phyloP scores from a whole-genome alignment of 345 rosid genomes.

The Dipteronia dyeriana region DNA sequence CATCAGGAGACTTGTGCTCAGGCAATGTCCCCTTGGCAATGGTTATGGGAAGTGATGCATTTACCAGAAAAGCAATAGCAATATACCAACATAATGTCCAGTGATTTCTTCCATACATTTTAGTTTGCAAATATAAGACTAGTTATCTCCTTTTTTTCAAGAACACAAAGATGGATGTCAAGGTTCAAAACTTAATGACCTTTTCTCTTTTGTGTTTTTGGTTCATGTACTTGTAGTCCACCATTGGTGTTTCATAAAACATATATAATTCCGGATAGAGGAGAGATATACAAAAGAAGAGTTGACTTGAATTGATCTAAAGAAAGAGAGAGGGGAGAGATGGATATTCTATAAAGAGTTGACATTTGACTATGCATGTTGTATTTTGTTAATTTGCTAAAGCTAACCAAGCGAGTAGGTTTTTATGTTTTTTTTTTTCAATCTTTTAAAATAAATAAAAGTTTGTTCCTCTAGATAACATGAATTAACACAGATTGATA shows the following conservation, averaged over 20 bases:
- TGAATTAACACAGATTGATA: too few relatives aligned
- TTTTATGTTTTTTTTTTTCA: too few relatives aligned
- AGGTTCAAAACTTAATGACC: not conserved
- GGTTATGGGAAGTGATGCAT: conserved; percentile 59
- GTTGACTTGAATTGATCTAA: not conserved
- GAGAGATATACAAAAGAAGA: not conserved
- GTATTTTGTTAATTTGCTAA: too few relatives aligned
- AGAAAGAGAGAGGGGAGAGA: too few relatives aligned
- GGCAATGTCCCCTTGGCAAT: conserved; percentile 62
- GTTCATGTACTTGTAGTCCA: not conserved
- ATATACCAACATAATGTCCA: conserved; percentile 38
- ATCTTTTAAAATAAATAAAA: too few relatives aligned
- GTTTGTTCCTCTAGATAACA: too few relatives aligned
- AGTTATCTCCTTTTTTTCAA: not conserved
- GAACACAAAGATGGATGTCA: not conserved
- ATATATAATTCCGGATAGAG: not conserved
- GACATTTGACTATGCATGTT: not conserved
- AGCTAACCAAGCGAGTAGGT: too few relatives aligned
- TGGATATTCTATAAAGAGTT: too few relatives aligned
- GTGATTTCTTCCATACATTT: not conserved
- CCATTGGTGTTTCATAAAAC: not conserved
- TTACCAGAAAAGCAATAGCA: conserved; percentile 46
- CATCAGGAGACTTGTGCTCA: conserved; percentile 48
- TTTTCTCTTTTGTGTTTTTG: not conserved
- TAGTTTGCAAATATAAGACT: not conserved